These are phyloP conservation scores for Trypanosoma grayi DNA, from an alignment of 208 protist genomes.

Conservation along the genomic window DNA sequence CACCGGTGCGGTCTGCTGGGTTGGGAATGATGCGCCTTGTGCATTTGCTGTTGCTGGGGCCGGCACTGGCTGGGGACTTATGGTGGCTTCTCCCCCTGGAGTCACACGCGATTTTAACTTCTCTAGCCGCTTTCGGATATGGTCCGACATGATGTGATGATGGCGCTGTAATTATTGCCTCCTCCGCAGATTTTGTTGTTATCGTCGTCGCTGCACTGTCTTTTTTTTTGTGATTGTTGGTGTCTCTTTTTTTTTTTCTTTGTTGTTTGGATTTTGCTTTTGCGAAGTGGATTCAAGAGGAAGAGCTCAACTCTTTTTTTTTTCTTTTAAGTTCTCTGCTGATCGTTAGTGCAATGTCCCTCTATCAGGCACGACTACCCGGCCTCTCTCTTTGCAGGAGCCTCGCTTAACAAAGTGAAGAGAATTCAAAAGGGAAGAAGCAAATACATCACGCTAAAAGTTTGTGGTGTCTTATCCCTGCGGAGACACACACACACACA, in stretches of 20 bases:
- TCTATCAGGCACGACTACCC: too few relatives aligned
- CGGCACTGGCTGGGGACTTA: not conserved
- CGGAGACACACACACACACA: not conserved
- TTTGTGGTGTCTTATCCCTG: too few relatives aligned
- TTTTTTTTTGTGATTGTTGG: too few relatives aligned
- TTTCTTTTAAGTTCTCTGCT: too few relatives aligned
- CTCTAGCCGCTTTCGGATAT: constrained; percentile 10
- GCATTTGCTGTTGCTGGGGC: not conserved
- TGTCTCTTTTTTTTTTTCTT: not conserved
- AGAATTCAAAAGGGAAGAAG: not conserved
- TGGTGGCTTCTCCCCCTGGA: constrained; percentile 4
- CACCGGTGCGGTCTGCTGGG: not conserved
- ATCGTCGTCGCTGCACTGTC: not conserved
- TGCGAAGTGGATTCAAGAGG: too few relatives aligned
- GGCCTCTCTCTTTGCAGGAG: too few relatives aligned
- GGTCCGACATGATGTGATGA: constrained; percentile 1
- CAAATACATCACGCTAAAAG: too few relatives aligned
- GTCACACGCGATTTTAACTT: constrained; percentile 12
- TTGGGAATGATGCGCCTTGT: not conserved
- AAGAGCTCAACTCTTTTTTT: too few relatives aligned
- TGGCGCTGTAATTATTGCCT: not conserved
- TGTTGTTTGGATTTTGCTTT: too few relatives aligned
- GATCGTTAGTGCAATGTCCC: too few relatives aligned
- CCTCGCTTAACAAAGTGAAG: too few relatives aligned
- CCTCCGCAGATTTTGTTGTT: too few relatives aligned